Evolutionary conservation across 495 filamentous ascomycete species (phyloP).

Genomic region (Aspergillus conjunctus): DNA sequence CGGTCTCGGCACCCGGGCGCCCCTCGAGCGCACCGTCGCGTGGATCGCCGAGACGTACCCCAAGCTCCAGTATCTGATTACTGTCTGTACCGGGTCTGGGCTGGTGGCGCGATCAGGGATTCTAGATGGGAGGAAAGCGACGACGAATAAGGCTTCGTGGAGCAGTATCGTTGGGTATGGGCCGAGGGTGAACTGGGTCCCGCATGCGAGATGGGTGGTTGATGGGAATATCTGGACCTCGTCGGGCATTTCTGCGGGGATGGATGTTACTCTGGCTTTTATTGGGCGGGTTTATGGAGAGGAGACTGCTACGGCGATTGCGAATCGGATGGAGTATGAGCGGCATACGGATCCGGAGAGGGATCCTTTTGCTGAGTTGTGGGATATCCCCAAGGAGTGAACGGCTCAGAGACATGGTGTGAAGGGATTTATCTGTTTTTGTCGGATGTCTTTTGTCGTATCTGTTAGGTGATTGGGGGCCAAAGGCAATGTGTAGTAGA

Average conservation of each 20-base stretch:
- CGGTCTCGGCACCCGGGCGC: slow-evolving; percentile 52
- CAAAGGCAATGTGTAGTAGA: too few species aligned
- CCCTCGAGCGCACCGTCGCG: slow-evolving; percentile 36
- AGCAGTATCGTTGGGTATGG: slow-evolving; percentile 37
- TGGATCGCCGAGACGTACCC: slow-evolving; percentile 50
- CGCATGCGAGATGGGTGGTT: slow-evolving; percentile 62
- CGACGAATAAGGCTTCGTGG: slow-evolving; percentile 45
- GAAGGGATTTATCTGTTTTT: too few species aligned
- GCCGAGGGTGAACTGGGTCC: slow-evolving; percentile 57
- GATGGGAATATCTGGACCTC: slow-evolving; percentile 70
- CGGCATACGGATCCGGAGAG: slow-evolving; percentile 8
- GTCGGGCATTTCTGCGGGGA: slow-evolving; percentile 62
- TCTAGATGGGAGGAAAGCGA: slow-evolving; percentile 58
- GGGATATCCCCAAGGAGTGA: not conserved
- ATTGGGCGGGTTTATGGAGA: slow-evolving; percentile 9
- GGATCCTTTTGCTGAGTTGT: slow-evolving; percentile 18
- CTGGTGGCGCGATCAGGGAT: slow-evolving; percentile 56
- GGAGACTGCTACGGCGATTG: slow-evolving; percentile 4
- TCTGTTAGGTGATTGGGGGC: too few species aligned
- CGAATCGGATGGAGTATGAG: slow-evolving; percentile 15
- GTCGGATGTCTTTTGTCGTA: too few species aligned
- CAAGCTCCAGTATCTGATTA: slow-evolving; percentile 55
- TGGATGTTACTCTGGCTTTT: slow-evolving; percentile 52
- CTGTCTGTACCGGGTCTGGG: slow-evolving; percentile 60
- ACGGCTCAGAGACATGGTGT: too few species aligned